A percentile compares a stretch with the other conserved stretches of the same genome.
phyloP scores from a whole-genome alignment of 148 eudicot species.

The Camellia lanceoleosa region DNA sequence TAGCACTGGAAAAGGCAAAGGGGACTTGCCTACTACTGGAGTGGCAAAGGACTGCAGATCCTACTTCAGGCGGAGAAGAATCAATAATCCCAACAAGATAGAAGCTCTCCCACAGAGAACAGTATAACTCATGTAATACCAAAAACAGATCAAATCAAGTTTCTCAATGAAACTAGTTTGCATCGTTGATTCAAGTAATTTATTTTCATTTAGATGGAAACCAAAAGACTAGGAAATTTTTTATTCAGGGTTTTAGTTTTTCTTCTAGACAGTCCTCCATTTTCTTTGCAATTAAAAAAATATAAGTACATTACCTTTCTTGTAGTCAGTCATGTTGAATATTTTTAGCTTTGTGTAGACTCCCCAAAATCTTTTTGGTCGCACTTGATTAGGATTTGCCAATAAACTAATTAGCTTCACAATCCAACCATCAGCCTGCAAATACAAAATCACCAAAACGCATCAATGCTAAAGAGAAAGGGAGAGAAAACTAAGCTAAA shows the following conservation, averaged over 20 bases:
- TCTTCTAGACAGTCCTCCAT: neutral
- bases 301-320: slow-evolving; percentile 54
- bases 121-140: too few relatives aligned
- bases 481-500: neutral
- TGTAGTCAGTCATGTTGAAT: slow-evolving; percentile 86
- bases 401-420: slow-evolving; percentile 76
- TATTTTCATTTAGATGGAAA: neutral
- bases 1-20: too few relatives aligned
- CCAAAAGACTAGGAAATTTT: neutral
- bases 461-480: neutral
- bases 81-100: too few relatives aligned
- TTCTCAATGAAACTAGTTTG: neutral
- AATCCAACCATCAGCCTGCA: slow-evolving; percentile 98
- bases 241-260: neutral
- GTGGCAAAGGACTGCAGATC: too few relatives aligned
- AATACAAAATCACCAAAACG: slow-evolving; percentile 10
- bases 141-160: too few relatives aligned
- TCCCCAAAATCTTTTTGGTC: slow-evolving; percentile 96
- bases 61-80: too few relatives aligned
- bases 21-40: too few relatives aligned
- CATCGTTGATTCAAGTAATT: neutral
- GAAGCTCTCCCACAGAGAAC: too few relatives aligned
- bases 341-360: slow-evolving; percentile 95
- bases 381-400: slow-evolving; percentile 79
- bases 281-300: neutral